Conservation (phyloP, 495 filamentous ascomycete species). For the Aspergillus carlsbadensis region DNA sequence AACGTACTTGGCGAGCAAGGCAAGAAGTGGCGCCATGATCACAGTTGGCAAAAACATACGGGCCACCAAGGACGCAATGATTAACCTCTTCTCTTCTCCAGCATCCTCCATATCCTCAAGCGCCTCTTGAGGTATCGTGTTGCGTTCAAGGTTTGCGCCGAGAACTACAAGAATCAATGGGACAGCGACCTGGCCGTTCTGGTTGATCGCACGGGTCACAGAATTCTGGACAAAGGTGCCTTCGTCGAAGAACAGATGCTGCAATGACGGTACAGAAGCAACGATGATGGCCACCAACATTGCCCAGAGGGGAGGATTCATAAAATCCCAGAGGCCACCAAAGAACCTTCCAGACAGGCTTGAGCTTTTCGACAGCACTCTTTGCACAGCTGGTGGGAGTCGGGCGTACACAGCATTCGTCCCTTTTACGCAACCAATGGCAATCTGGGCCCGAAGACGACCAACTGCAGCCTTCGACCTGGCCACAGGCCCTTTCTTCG, state of each 20-base stretch:
- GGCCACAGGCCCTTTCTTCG: conserved; percentile 22
- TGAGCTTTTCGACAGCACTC: conserved; percentile 42
- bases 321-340: conserved; percentile 78
- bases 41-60: conserved; percentile 92
- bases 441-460: conserved; percentile 17
- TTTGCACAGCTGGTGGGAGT: conserved; percentile 62
- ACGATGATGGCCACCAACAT: conserved; percentile 89
- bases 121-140: conserved; percentile 61
- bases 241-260: conserved; percentile 81
- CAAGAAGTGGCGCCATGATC: conserved; percentile 91
- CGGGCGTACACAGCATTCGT: conserved; percentile 31
- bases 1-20: conserved; percentile 86
- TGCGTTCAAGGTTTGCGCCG: conserved; percentile 83
- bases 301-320: conserved; percentile 98
- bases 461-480: conserved; percentile 25
- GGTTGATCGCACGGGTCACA: conserved; percentile 80
- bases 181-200: conserved; percentile 87
- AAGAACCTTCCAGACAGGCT: conserved; percentile 51
- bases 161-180: conserved; percentile 96
- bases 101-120: conserved; percentile 57
- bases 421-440: conserved; percentile 24
- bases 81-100: conserved; percentile 71
- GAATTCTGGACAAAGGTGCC: conserved; percentile 92
- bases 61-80: conserved; percentile 80
- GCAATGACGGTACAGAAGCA: conserved; percentile 82